A percentile compares a stretch with the other conserved stretches of the same genome.
phyloP scores from a whole-genome alignment of 2,329 filamentous ascomycete species.

The Penicillium sp. region DNA sequence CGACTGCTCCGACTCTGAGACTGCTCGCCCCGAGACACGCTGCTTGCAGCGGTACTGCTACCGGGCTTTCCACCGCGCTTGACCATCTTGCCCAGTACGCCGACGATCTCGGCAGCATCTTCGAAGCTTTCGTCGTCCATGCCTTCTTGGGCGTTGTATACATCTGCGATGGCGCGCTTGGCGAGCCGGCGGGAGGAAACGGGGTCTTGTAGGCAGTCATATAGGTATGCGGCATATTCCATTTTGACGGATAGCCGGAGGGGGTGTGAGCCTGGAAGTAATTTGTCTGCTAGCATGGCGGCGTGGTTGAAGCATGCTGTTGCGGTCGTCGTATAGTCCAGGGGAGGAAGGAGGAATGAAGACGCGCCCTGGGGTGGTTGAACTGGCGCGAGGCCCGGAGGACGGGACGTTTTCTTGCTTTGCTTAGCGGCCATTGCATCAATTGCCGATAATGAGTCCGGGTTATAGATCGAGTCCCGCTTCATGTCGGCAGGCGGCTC shows the following conservation, averaged over 20 bases:
- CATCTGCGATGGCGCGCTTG: constrained; percentile 80
- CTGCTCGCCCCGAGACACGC: constrained; percentile 29
- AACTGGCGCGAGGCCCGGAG: constrained; percentile 40
- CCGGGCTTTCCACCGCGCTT: constrained; percentile 62
- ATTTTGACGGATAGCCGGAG: constrained; percentile 86
- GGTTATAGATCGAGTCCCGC: constrained; percentile 39
- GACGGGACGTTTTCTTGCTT: constrained; percentile 21
- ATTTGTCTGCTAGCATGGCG: constrained; percentile 68
- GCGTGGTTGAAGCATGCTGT: constrained; percentile 80
- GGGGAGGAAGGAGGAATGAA: constrained; percentile 76
- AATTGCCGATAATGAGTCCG: constrained; percentile 43
- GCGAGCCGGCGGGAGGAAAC: constrained; percentile 76
- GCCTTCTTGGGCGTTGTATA: constrained; percentile 86
- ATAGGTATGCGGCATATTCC: constrained; percentile 89
- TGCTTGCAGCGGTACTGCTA: constrained; percentile 38
- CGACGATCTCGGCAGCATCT: constrained; percentile 86
- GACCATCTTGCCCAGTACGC: constrained; percentile 84
- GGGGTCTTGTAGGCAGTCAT: constrained; percentile 85
- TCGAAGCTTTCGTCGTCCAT: constrained; percentile 96
- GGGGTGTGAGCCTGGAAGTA: constrained; percentile 86
- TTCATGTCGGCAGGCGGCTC: constrained; percentile 22
- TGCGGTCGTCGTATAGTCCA: constrained; percentile 82
- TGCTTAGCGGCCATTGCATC: constrained; percentile 21
- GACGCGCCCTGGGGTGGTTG: constrained; percentile 47
- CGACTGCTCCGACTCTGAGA: constrained; percentile 37